Evolutionary conservation across 495 filamentous ascomycete species (phyloP), one percentile per base, ranked within the genome.

Genomic region (Trichoderma erinaceum): DNA sequence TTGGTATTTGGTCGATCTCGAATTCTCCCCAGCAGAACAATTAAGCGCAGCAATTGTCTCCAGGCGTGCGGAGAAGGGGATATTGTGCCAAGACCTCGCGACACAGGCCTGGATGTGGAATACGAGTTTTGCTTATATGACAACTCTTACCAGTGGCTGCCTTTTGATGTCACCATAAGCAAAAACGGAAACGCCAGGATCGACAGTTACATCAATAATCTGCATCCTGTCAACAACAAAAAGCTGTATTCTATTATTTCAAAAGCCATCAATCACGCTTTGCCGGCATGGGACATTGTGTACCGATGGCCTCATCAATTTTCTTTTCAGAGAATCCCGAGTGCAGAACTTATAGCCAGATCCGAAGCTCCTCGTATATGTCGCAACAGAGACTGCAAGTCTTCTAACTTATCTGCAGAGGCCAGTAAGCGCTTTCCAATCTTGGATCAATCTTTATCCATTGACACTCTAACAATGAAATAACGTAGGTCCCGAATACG

Each of bases 181-280:
- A 16, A 44, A 7, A 2, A 16, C 1, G 41, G 41, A 44, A 44
- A 82, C 81, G 79, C 92, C 87, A 68, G 88, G 84, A 76, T 93
- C 85, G 70, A 87, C 82, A 73, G 81, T 78, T 89, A 90, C 72
- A 86, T 90, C 77, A 90, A 90, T 71, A 89, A 88, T 66, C 74
- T 87, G 0, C 84, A 88, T 69, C 87, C 88, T 0, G 63, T 63
- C 6, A 71, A 78, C 21, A 74, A 87, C 67, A 61, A 67, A 2
- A 68, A 72, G 0, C 79, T 89, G 18, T 90, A 90, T 68, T 38
- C 46, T 1, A 75, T 79, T 0, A 69, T 89, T 16, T 85, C 86
- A 69, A 74, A 81, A 63, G 72, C 88, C 46, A 77, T 89, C 21
- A 68, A 78, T 6, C 73, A 68, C 12, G 75, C 80, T 5, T 75